Evolutionary conservation across 2,329 filamentous ascomycete species (phyloP).

Genomic region (Xylariales sp.): DNA sequence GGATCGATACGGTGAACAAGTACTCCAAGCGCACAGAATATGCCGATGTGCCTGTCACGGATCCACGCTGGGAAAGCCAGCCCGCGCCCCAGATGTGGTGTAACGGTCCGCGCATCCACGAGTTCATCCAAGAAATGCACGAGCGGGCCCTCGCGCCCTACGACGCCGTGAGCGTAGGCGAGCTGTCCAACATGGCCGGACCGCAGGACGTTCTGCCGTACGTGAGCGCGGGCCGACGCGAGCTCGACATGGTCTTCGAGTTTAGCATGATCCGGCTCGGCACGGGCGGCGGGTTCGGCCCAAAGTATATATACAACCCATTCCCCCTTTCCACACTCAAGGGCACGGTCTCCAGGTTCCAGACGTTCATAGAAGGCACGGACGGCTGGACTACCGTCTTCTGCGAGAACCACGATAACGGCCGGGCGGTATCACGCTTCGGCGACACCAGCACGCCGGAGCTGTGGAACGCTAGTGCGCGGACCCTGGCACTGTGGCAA

Average conservation of each 20-base stretch:
- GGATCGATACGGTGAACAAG: slow-evolving; percentile 65
- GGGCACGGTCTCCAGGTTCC: slow-evolving; percentile 39
- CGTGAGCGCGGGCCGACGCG: slow-evolving; percentile 45
- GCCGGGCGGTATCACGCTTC: slow-evolving; percentile 52
- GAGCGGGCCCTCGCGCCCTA: slow-evolving; percentile 47
- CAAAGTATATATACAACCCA: slow-evolving; percentile 45
- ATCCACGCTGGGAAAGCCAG: slow-evolving; percentile 32
- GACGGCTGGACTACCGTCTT: slow-evolving; percentile 57
- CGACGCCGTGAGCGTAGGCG: slow-evolving; percentile 57
- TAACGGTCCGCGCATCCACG: slow-evolving; percentile 59
- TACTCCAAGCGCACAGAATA: slow-evolving; percentile 58
- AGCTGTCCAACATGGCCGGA: slow-evolving; percentile 53
- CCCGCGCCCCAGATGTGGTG: slow-evolving; percentile 48
- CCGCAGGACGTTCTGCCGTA: slow-evolving; percentile 49
- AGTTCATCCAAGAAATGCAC: slow-evolving; percentile 57
- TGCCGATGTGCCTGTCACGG: slow-evolving; percentile 45
- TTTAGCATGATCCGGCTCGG: slow-evolving; percentile 54
- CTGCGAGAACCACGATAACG: slow-evolving; percentile 61
- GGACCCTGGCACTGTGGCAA: slow-evolving; percentile 48
- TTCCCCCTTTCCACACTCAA: slow-evolving; percentile 42
- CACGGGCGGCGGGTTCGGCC: slow-evolving; percentile 39
- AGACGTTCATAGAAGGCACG: slow-evolving; percentile 42
- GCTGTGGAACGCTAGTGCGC: slow-evolving; percentile 40
- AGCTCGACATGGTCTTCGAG: slow-evolving; percentile 59
- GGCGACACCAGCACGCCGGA: slow-evolving; percentile 39